Evolutionary conservation across 2,329 filamentous ascomycete species (phyloP).

Genomic region (Botrytis cinerea): DNA sequence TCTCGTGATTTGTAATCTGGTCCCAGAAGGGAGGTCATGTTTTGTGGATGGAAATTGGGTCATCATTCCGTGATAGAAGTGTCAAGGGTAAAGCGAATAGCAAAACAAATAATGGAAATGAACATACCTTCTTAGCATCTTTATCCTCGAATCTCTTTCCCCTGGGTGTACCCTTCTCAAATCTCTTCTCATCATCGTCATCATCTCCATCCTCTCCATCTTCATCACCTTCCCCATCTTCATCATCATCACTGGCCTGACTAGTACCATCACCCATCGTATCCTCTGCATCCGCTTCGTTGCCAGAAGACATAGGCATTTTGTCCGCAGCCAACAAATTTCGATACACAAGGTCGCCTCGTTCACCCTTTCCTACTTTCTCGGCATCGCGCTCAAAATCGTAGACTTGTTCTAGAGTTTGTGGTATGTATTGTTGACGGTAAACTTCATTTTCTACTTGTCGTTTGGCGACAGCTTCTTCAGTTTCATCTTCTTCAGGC

Average conservation of each 20-base stretch:
- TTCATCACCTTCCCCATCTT: constrained; percentile 46
- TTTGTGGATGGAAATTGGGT: constrained; percentile 23
- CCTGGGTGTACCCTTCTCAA: constrained; percentile 68
- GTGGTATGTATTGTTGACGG: constrained; percentile 93
- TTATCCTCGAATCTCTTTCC: constrained; percentile 91
- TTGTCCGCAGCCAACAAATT: constrained; percentile 74
- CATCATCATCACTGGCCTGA: constrained; percentile 40
- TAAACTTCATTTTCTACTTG: constrained; percentile 91
- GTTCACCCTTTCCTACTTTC: constrained; percentile 71
- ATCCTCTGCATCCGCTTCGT: constrained; percentile 46
- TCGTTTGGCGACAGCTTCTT: constrained; percentile 56
- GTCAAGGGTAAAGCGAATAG: constrained; percentile 31
- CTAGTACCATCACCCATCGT: constrained; percentile 45
- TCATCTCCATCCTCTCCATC: constrained; percentile 42
- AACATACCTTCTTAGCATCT: constrained; percentile 72
- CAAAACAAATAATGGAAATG: constrained; percentile 14
- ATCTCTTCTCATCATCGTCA: constrained; percentile 53
- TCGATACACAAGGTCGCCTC: constrained; percentile 78
- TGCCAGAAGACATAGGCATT: constrained; percentile 47
- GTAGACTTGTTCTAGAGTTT: constrained; percentile 93
- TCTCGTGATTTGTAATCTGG: constrained; percentile 20
- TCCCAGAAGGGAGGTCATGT: constrained; percentile 20
- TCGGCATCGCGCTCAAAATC: constrained; percentile 90
- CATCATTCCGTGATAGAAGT: constrained; percentile 24
- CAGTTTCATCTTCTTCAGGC: constrained; percentile 55